Evolutionary conservation across 2,329 filamentous ascomycete genomes (phyloP).

Genomic region (Ophiostoma quercus): DNA sequence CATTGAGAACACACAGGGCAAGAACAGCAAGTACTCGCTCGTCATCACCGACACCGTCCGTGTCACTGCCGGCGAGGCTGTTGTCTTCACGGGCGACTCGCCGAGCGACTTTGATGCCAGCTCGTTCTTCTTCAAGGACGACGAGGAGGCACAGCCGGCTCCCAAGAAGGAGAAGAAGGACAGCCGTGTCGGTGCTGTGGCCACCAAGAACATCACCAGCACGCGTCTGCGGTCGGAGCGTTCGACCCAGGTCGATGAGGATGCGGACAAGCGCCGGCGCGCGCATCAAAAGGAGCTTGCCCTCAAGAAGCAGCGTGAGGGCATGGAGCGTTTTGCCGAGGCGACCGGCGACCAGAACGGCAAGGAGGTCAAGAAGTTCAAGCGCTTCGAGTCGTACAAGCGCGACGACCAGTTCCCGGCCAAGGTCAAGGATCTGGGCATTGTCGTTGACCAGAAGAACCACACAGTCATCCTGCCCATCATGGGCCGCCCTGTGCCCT

Average conservation of each 20-base stretch:
- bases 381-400: slow-evolving; percentile 98
- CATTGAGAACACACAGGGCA: slow-evolving; percentile 76
- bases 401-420: slow-evolving; percentile 87
- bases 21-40: slow-evolving; percentile 93
- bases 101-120: slow-evolving; percentile 87
- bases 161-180: slow-evolving; percentile 91
- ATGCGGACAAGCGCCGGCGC: slow-evolving; percentile 77
- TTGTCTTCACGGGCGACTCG: slow-evolving; percentile 90
- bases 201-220: slow-evolving; percentile 91
- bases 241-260: slow-evolving; percentile 80
- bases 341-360: slow-evolving; percentile 81
- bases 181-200: slow-evolving; percentile 74
- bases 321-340: slow-evolving; percentile 77
- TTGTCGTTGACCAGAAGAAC: slow-evolving; percentile 87
- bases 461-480: slow-evolving; percentile 88
- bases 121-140: slow-evolving; percentile 98
- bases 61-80: slow-evolving; percentile 69
- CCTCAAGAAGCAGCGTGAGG: slow-evolving; percentile 82
- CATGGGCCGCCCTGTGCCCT: slow-evolving; percentile 94
- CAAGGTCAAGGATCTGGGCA: slow-evolving; percentile 76
- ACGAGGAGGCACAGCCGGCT: slow-evolving; percentile 77
- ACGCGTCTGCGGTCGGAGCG: slow-evolving; percentile 88
- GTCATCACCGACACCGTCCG: slow-evolving; percentile 90
- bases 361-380: slow-evolving; percentile 95
- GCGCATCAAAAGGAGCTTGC: slow-evolving; percentile 90